Percentiles rank a stretch among this genome's conserved stretches.
These are phyloP conservation scores for Pestalotiopsis sp. DNA, from an alignment of 2,329 filamentous ascomycete species.

Conservation along the genomic window DNA sequence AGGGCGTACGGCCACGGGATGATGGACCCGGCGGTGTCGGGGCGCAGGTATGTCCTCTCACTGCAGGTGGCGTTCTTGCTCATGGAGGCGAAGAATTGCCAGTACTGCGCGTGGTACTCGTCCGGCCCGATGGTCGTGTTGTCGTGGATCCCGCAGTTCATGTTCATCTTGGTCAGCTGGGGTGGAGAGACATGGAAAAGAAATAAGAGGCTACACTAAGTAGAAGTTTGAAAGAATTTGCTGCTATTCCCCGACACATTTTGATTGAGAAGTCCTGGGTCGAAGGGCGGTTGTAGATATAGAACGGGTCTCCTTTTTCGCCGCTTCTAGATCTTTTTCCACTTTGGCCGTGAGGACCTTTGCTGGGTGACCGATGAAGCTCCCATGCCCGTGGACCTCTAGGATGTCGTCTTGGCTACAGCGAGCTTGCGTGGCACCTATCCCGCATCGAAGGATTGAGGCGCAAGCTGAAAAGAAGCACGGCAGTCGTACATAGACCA, in stretches of 20 bases:
- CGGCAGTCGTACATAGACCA: neutral
- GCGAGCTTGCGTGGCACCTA: neutral
- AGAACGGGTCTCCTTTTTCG: neutral
- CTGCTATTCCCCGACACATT: too few relatives aligned
- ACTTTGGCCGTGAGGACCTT: neutral
- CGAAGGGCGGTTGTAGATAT: neutral
- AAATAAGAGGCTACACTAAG: too few relatives aligned
- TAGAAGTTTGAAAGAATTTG: neutral
- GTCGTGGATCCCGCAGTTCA: neutral
- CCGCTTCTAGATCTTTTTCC: neutral
- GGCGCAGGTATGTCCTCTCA: conserved; percentile 13
- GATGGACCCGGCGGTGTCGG: conserved; percentile 17
- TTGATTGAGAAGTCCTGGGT: neutral
- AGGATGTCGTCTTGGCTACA: neutral
- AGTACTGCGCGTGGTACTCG: conserved; percentile 1
- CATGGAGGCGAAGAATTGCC: neutral
- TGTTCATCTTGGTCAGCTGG: neutral
- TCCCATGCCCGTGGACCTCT: neutral
- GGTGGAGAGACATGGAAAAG: neutral
- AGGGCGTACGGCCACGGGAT: conserved; percentile 20
- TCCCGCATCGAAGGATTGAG: neutral
- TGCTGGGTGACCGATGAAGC: neutral
- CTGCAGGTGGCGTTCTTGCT: neutral
- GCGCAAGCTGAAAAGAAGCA: neutral
- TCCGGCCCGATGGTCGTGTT: conserved; percentile 2